Evolutionary conservation across 2,329 filamentous ascomycete species (phyloP).

Genomic region (Claviceps digitariae): DNA sequence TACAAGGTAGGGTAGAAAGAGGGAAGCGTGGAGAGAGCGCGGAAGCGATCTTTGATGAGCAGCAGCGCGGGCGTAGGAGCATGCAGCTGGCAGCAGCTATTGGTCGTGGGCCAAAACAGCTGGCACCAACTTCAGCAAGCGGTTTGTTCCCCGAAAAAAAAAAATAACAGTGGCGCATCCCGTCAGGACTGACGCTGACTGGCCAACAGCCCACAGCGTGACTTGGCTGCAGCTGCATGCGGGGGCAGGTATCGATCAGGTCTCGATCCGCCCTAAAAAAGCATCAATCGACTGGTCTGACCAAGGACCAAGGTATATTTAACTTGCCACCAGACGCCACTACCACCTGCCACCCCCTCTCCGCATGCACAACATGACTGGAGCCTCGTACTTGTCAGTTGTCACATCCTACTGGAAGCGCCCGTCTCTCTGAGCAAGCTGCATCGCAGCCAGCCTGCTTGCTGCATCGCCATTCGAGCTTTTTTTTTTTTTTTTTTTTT

Average conservation of each 20-base stretch:
- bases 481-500: not conserved
- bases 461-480: not conserved
- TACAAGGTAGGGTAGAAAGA: conserved; percentile 5
- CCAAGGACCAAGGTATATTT: too few species aligned
- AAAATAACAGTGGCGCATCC: not conserved
- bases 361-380: too few species aligned
- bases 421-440: too few species aligned
- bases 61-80: not conserved
- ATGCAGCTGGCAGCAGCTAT: conserved; percentile 6
- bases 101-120: conserved; percentile 19
- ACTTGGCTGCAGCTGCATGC: too few species aligned
- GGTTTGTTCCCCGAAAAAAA: not conserved
- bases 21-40: conserved; percentile 8
- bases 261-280: too few species aligned
- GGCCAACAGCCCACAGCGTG: not conserved
- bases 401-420: too few species aligned
- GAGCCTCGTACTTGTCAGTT: too few species aligned
- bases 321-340: too few species aligned
- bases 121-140: conserved; percentile 6
- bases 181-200: not conserved
- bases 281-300: not conserved
- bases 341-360: too few species aligned
- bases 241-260: not conserved
- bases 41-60: too few species aligned
- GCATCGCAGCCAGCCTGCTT: not conserved